Base-by-base conservation (phyloP, 495 filamentous ascomycete species). In the Penicillium nucicola region DNA sequence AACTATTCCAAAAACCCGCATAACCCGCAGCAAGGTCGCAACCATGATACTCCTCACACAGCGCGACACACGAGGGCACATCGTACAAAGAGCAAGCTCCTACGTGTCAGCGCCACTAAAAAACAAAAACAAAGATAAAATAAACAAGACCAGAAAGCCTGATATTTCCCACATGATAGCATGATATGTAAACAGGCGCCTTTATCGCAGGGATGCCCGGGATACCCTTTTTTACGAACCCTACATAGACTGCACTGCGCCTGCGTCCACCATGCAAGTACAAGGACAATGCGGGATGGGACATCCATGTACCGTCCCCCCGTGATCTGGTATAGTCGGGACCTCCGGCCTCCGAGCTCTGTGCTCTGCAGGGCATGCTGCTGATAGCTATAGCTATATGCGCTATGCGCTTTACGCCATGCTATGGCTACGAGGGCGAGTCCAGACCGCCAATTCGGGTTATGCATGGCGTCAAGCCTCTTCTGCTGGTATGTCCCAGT, bases 91-190 rank as follows among this genome's bases (percentile, higher is more conserved):
- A 28, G 5, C 1, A 22, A 22, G 5, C 5, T 45, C 42, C 45
- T 56, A 65, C 62, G 62, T 65, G 62, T 65, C 62, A 63, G 53
- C 62, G 62, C 62, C 62, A 65, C 62, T 45, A 28, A 28, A 28
- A 8, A 5, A 28, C 7, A 9, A 6, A 28, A 28, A 28, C 7
- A 28, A 28, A 8, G 6, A 28, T 8, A 9, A 6, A 28, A 28
- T 7, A 28, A 28, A 1, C 5, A 57, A 46, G 32, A 30, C 36
- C 40, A 42, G 31, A 43, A 47, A 43, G 42, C 31, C 41, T 39
- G 49, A 14, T n/a, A n/a, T 37, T 42, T 48, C 37, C 45, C 48
- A 50, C 50, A 44, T 61, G 54, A 64, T 60, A 43, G 35, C 20
- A 22, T 22, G 43, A 39, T n/a, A n/a, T n/a, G n/a, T n/a, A n/a